Evolutionary conservation across 164 flowering plant genomes (phyloP).

Genomic region (Magnolia changhungtana): DNA sequence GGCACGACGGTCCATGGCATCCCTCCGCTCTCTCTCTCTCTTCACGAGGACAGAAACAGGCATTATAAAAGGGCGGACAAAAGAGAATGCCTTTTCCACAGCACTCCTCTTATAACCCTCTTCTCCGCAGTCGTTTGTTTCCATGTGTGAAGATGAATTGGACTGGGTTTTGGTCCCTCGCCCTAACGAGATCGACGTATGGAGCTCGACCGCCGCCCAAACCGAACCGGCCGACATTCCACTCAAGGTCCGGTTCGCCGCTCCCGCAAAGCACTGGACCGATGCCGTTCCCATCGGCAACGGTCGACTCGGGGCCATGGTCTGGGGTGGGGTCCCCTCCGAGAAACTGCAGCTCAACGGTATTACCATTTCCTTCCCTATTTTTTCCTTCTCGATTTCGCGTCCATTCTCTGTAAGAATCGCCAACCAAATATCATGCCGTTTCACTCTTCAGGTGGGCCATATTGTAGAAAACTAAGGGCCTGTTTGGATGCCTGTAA

Average conservation of each 20-base stretch:
- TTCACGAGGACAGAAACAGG: not conserved
- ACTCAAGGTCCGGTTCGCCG: slow-evolving; percentile 55
- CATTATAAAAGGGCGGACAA: not conserved
- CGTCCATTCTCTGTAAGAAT: not conserved
- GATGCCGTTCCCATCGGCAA: slow-evolving; percentile 90
- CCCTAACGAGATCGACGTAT: slow-evolving; percentile 39
- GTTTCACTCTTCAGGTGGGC: too few relatives aligned
- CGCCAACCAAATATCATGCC: not conserved
- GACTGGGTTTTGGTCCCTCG: slow-evolving; percentile 57
- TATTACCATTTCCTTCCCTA: slow-evolving; percentile 9
- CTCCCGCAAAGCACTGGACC: slow-evolving; percentile 83
- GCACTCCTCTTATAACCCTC: not conserved
- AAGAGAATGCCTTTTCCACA: not conserved
- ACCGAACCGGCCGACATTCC: slow-evolving; percentile 19
- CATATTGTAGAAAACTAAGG: too few relatives aligned
- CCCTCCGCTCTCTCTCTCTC: not conserved
- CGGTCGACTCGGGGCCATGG: slow-evolving; percentile 95
- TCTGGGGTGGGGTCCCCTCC: slow-evolving; percentile 76
- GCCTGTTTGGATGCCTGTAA: too few relatives aligned
- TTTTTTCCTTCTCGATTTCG: not conserved
- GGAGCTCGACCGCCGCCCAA: slow-evolving; percentile 40
- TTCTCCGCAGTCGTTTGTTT: not conserved
- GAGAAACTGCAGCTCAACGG: slow-evolving; percentile 89
- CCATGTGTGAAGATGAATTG: slow-evolving; percentile 15
- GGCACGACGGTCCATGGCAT: not conserved